A percentile compares a stretch with the other conserved stretches of the same genome.
Evolutionary conservation across 2,329 filamentous ascomycete species (phyloP).

Genomic region (Knufia petricola): DNA sequence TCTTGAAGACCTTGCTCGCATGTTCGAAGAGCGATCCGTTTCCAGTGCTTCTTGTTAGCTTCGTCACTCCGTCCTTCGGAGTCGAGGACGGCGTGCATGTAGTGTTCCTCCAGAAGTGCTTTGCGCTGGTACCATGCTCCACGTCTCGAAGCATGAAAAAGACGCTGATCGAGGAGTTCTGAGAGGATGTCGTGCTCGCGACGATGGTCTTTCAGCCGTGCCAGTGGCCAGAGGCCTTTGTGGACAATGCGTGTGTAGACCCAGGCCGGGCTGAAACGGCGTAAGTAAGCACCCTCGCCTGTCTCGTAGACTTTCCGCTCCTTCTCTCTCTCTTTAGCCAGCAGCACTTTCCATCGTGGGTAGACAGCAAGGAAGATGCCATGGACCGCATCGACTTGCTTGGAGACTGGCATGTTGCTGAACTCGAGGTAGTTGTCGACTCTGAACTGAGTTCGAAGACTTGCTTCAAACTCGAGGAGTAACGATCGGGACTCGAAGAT

Average conservation of each 20-base stretch:
- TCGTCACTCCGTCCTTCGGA: constrained; percentile 43
- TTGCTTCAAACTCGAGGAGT: constrained; percentile 80
- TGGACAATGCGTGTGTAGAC: constrained; percentile 89
- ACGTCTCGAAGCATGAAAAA: constrained; percentile 77
- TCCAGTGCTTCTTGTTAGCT: constrained; percentile 73
- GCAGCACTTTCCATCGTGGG: constrained; percentile 65
- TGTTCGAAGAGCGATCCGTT: constrained; percentile 61
- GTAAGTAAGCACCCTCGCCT: constrained; percentile 79
- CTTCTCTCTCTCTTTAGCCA: constrained; percentile 66
- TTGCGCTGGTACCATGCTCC: constrained; percentile 95
- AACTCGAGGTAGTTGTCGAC: constrained; percentile 77
- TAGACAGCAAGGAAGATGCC: constrained; percentile 65
- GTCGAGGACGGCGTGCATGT: constrained; percentile 61
- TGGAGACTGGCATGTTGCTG: constrained; percentile 57
- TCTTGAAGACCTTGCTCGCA: constrained; percentile 85
- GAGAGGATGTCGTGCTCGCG: constrained; percentile 64
- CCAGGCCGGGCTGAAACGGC: constrained; percentile 83
- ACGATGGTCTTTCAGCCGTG: constrained; percentile 68
- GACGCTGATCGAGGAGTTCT: constrained; percentile 66
- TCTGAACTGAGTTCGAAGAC: constrained; percentile 68
- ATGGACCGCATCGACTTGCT: constrained; percentile 58
- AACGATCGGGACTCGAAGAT: constrained; percentile 71
- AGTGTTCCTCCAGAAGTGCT: constrained; percentile 87
- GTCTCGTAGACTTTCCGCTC: constrained; percentile 68
- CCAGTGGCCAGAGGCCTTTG: constrained; percentile 71